phyloP scores from a whole-genome alignment of 1,284 basidiomycete species.

The Ceratobasidium sp. region DNA sequence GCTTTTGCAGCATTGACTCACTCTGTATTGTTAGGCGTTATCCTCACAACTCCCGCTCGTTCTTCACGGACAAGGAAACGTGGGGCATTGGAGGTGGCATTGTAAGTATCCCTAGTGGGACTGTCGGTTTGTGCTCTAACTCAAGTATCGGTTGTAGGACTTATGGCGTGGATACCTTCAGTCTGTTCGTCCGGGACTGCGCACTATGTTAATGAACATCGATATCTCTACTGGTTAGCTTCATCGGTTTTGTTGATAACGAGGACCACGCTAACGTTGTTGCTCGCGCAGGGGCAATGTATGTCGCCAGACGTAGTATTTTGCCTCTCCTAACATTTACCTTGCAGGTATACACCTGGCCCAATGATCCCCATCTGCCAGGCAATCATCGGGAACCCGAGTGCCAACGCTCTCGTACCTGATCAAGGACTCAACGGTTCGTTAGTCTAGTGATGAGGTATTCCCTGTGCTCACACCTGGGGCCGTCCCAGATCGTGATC shows the following conservation, averaged over 20 bases:
- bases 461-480: no score
- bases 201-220: constrained; percentile 75
- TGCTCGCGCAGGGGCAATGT: constrained; percentile 7
- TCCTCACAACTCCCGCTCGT: constrained; percentile 78
- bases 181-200: constrained; percentile 74
- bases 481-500: constrained; percentile 36
- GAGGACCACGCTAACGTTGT: constrained; percentile 52
- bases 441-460: not conserved
- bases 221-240: constrained; percentile 75
- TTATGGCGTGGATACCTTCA: constrained; percentile 49
- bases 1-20: no score
- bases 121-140: no score
- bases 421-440: constrained; percentile 44
- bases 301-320: not conserved
- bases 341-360: constrained; percentile 62
- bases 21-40: constrained; percentile 57
- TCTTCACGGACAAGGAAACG: constrained; percentile 73
- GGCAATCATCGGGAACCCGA: constrained; percentile 62
- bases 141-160: no score
- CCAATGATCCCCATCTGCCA: constrained; percentile 63
- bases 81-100: constrained; percentile 73
- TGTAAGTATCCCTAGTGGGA: constrained; percentile 65
- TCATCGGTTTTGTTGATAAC: constrained; percentile 54
- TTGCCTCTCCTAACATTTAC: not conserved
- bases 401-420: constrained; percentile 69